Conservation (phyloP, 2,329 filamentous ascomycete species). For the Ascocoryne sarcoides region DNA sequence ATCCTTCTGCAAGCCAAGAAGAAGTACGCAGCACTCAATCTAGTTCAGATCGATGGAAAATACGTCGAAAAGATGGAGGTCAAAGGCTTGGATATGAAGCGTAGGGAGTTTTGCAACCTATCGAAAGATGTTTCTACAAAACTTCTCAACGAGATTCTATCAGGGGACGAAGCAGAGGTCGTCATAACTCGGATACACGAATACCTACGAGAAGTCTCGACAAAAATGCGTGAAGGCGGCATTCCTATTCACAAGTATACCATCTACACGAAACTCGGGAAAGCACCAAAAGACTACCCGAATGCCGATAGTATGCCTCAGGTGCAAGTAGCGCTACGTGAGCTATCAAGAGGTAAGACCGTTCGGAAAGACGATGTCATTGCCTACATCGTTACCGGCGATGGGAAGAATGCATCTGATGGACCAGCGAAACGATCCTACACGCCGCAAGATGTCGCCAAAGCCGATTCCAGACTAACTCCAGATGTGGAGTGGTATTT, state of each 20-base stretch:
- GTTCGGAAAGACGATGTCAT: constrained; percentile 94
- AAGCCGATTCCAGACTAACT: constrained; percentile 63
- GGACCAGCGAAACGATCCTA: constrained; percentile 81
- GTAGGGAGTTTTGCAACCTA: constrained; percentile 90
- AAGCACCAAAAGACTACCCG: constrained; percentile 85
- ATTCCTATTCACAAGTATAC: constrained; percentile 83
- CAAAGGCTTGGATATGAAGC: constrained; percentile 96
- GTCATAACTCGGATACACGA: constrained; percentile 88
- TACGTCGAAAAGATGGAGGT: constrained; percentile 93
- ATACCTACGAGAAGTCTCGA: constrained; percentile 75
- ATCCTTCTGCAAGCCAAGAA: constrained; percentile 96
- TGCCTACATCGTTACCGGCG: constrained; percentile 83
- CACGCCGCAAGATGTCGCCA: constrained; percentile 75
- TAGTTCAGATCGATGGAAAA: constrained; percentile 81
- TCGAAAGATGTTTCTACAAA: constrained; percentile 91
- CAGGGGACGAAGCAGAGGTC: constrained; percentile 82
- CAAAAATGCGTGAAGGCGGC: constrained; percentile 73
- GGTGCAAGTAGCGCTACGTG: constrained; percentile 86
- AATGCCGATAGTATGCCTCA: constrained; percentile 94
- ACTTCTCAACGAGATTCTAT: constrained; percentile 89
- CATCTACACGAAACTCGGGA: constrained; percentile 96
- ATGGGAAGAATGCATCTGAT: constrained; percentile 53
- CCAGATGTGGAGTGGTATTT: constrained; percentile 98
- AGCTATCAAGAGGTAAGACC: constrained; percentile 76
- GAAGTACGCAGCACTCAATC: constrained; percentile 96